Percentiles rank a stretch among this genome's conserved stretches.
phyloP scores from a whole-genome alignment of 306 rosid species.

The Cucurbita pepo region DNA sequence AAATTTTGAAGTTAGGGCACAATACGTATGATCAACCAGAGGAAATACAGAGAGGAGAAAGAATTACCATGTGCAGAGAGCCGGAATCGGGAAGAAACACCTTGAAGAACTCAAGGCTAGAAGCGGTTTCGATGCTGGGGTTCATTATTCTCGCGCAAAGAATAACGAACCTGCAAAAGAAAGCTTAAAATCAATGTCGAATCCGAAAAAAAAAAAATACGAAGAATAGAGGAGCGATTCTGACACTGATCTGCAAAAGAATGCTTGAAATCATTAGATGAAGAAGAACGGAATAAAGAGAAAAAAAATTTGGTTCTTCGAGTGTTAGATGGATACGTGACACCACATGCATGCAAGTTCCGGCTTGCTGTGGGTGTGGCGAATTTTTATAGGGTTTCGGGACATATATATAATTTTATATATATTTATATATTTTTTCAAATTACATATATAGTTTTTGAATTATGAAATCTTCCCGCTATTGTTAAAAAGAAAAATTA shows the following conservation, averaged over 20 bases:
- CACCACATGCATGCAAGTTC: constrained; percentile 1
- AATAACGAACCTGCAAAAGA: too few species aligned
- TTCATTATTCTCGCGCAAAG: not conserved
- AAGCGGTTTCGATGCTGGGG: not conserved
- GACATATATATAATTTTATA: too few species aligned
- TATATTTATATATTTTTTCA: too few species aligned
- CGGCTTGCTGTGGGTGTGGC: not conserved
- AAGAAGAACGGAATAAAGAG: not conserved
- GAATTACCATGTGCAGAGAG: constrained; percentile 5
- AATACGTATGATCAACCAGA: not conserved
- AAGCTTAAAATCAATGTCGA: not conserved
- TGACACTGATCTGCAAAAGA: not conserved
- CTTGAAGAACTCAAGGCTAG: constrained; percentile 3
- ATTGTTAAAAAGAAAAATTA: too few species aligned
- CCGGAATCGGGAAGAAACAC: constrained; percentile 1
- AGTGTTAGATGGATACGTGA: not conserved
- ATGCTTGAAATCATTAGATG: not conserved
- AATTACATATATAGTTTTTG: too few species aligned
- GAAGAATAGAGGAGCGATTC: not conserved
- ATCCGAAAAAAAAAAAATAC: not conserved
- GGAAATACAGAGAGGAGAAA: not conserved
- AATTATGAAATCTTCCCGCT: too few species aligned
- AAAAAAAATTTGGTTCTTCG: not conserved
- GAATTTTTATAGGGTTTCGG: not conserved
- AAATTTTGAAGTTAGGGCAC: not conserved